Evolutionary conservation across 1,284 basidiomycete genomes (phyloP).

Genomic region (Fistulina hepatica): DNA sequence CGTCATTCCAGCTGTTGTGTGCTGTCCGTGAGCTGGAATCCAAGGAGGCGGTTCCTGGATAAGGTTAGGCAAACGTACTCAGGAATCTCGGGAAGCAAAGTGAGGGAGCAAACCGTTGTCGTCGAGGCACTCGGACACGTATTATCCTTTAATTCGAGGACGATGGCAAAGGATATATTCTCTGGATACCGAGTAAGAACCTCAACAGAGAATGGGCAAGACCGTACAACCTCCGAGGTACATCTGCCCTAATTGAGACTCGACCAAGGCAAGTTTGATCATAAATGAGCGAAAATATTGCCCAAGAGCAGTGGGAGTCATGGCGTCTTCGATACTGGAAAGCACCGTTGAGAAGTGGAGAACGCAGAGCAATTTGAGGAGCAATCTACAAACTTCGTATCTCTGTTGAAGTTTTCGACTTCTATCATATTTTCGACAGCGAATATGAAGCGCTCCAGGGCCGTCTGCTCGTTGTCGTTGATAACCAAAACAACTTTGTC

Average conservation of each 20-base stretch:
- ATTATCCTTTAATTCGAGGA: conserved; percentile 73
- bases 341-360: neutral
- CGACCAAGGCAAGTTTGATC: conserved; percentile 73
- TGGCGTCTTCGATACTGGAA: conserved; percentile 55
- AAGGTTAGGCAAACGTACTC: neutral
- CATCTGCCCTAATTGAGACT: conserved; percentile 62
- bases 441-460: conserved; percentile 77
- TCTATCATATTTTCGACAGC: conserved; percentile 62
- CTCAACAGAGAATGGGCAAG: neutral
- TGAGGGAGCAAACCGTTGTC: conserved; percentile 30
- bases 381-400: conserved; percentile 43
- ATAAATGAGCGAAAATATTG: conserved; percentile 81
- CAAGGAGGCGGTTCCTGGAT: conserved; percentile 57
- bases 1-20: conserved; percentile 51
- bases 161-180: conserved; percentile 72
- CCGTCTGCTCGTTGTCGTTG: conserved; percentile 63
- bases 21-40: conserved; percentile 56
- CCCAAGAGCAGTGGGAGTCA: conserved; percentile 52
- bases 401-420: conserved; percentile 52
- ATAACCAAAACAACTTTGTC: conserved; percentile 72
- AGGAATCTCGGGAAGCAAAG: neutral
- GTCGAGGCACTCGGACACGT: conserved; percentile 43
- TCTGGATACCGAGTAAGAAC: conserved; percentile 27
- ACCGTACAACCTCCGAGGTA: conserved; percentile 34
- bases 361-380: neutral